These are phyloP conservation scores for Aureobasidium sp. DNA, from an alignment of 2,329 filamentous ascomycete genomes.

Conservation along the genomic window DNA sequence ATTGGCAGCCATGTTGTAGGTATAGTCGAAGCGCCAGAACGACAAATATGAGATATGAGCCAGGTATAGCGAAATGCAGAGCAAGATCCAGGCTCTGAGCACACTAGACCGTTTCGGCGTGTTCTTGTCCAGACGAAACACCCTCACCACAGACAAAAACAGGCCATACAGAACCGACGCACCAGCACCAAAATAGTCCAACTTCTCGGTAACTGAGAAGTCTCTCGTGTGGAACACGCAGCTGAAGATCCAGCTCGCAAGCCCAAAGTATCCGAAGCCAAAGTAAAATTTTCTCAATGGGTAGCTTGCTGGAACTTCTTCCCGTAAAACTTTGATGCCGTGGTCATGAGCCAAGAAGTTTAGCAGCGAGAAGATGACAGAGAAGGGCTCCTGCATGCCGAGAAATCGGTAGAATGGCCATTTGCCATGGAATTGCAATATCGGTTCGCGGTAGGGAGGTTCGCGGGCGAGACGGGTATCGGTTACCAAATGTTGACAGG, in stretches of 20 bases:
- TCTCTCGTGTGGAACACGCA: constrained; percentile 91
- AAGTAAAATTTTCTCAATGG: constrained; percentile 74
- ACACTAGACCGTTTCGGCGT: constrained; percentile 39
- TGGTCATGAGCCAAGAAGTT: constrained; percentile 81
- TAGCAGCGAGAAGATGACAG: constrained; percentile 84
- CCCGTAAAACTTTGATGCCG: constrained; percentile 65
- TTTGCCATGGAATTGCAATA: constrained; percentile 96
- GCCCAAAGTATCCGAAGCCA: constrained; percentile 69
- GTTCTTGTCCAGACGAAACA: constrained; percentile 69
- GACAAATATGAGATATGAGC: constrained; percentile 78
- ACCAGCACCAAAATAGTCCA: constrained; percentile 94
- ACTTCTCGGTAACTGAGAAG: constrained; percentile 76
- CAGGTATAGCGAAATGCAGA: constrained; percentile 65
- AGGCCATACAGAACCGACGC: constrained; percentile 85
- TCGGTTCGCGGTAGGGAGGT: constrained; percentile 55
- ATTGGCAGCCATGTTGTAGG: constrained; percentile 97
- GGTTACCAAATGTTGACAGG: constrained; percentile 91
- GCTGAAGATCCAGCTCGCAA: constrained; percentile 79
- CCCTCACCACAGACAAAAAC: constrained; percentile 74
- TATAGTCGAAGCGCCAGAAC: constrained; percentile 86
- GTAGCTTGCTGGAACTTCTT: constrained; percentile 65
- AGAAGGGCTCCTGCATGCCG: constrained; percentile 92
- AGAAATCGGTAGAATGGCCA: constrained; percentile 91
- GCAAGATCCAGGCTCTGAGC: constrained; percentile 65
- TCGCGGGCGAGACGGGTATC: constrained; percentile 58